A percentile compares a stretch with the other conserved stretches of the same genome.
Conservation (phyloP, 441 rosid genomes). For the Mallotus repandus region DNA sequence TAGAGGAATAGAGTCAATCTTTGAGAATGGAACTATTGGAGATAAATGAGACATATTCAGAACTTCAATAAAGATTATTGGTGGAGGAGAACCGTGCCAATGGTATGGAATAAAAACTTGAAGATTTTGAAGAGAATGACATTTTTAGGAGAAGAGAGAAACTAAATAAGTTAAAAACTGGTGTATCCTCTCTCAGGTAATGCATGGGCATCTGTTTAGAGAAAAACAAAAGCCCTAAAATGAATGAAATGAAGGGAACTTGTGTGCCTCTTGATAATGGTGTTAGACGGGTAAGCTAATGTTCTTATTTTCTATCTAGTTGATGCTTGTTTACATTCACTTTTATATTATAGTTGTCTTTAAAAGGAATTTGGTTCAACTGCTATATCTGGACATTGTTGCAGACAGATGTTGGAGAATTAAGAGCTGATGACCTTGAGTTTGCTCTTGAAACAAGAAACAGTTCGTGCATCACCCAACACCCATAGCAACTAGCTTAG, state of each 20-base stretch:
- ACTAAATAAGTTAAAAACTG: conserved; percentile 63
- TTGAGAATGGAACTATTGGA: conserved; percentile 49
- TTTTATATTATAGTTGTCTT: conserved; percentile 27
- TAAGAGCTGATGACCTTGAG: conserved; percentile 30
- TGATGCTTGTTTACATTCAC: conserved; percentile 19
- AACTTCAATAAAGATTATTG: conserved; percentile 43
- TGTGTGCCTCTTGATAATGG: conserved; percentile 31
- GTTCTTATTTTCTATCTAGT: conserved; percentile 23
- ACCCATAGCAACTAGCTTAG: conserved; percentile 26
- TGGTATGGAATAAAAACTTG: conserved; percentile 57
- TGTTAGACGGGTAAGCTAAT: conserved; percentile 58
- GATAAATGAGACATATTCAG: conserved; percentile 44
- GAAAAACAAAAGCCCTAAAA: conserved; percentile 35
- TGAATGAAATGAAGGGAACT: conserved; percentile 30
- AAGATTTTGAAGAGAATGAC: conserved; percentile 56
- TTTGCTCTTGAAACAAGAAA: conserved; percentile 39
- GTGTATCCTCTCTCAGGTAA: conserved; percentile 61
- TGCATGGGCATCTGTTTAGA: conserved; percentile 47
- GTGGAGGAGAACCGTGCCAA: conserved; percentile 52
- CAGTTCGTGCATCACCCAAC: conserved; percentile 18
- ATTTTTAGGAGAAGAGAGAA: conserved; percentile 58
- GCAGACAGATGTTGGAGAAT: conserved; percentile 50
- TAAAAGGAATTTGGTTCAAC: conserved; percentile 30
- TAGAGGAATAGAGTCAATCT: conserved; percentile 44
- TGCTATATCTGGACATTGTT: conserved; percentile 33